Conservation (phyloP, 73 alveolate genomes). For the Stentor coeruleus region DNA sequence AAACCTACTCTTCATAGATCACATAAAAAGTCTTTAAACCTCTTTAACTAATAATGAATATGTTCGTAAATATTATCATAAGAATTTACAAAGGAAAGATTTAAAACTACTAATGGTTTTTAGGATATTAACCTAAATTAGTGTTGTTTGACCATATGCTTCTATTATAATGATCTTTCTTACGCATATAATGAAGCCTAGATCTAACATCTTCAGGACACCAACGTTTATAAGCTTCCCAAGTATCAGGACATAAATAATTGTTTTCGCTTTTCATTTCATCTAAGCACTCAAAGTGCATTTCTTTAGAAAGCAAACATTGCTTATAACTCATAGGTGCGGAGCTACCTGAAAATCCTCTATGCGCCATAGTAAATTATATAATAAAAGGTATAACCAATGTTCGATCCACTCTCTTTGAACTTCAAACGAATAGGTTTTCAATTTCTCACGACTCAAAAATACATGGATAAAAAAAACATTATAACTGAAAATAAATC, state of each 20-base stretch:
- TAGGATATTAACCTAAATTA: too few species aligned
- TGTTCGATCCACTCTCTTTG: too few species aligned
- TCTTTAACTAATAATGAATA: too few species aligned
- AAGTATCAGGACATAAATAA: conserved; percentile 25
- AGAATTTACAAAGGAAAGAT: too few species aligned
- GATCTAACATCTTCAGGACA: conserved; percentile 21
- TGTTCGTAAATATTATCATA: not conserved
- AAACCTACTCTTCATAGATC: not conserved
- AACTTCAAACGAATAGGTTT: too few species aligned
- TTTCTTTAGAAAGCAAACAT: conserved; percentile 17
- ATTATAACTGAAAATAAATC: too few species aligned
- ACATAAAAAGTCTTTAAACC: not conserved
- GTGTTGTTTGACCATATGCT: too few species aligned
- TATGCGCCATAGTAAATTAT: conserved; percentile 22
- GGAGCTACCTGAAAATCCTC: not conserved
- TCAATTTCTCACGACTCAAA: too few species aligned
- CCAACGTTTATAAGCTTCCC: conserved; percentile 21
- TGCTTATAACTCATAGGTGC: conserved; percentile 26
- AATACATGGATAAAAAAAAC: too few species aligned
- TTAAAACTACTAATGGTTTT: too few species aligned
- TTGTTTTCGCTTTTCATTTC: conserved; percentile 1
- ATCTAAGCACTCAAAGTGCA: conserved; percentile 17
- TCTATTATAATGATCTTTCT: too few species aligned
- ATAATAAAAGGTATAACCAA: too few species aligned
- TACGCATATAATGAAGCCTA: not conserved